Percentiles rank a stretch among this genome's conserved stretches.
Evolutionary conservation across 805 yeast genomes (phyloP).

Genomic region (Candida nonsorbophila): DNA sequence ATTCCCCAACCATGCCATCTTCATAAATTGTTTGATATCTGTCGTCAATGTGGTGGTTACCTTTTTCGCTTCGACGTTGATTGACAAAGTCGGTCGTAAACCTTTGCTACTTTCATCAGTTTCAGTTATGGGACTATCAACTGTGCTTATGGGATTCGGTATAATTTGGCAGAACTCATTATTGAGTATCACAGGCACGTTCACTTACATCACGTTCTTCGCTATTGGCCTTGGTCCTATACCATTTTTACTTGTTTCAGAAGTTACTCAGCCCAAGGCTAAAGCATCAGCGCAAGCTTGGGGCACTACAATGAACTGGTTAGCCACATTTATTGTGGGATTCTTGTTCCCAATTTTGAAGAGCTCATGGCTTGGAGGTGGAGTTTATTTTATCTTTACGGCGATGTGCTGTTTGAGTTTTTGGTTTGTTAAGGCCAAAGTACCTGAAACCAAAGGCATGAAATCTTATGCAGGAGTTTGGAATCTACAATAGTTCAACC

Average conservation of each 20-base stretch:
- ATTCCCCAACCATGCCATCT: constrained; percentile 66
- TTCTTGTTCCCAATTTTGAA: constrained; percentile 73
- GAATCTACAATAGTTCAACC: constrained; percentile 16
- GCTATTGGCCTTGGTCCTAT: constrained; percentile 95
- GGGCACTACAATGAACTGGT: constrained; percentile 89
- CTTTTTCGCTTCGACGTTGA: constrained; percentile 61
- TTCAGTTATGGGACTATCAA: constrained; percentile 58
- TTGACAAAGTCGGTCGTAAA: constrained; percentile 76
- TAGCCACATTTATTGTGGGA: constrained; percentile 80
- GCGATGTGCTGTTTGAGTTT: constrained; percentile 47
- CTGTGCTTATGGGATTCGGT: constrained; percentile 63
- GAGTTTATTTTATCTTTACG: constrained; percentile 71
- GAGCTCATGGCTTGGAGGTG: constrained; percentile 59
- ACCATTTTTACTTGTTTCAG: constrained; percentile 84
- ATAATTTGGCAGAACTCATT: constrained; percentile 44
- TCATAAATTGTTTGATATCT: constrained; percentile 74
- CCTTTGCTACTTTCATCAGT: constrained; percentile 56
- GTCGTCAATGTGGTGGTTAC: constrained; percentile 72
- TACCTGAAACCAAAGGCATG: constrained; percentile 79
- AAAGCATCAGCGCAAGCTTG: constrained; percentile 86
- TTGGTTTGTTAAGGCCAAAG: constrained; percentile 36
- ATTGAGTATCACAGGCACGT: constrained; percentile 58
- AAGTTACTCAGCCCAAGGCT: constrained; percentile 78
- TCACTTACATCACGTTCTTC: constrained; percentile 74
- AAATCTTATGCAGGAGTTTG: constrained; percentile 63